These are phyloP conservation scores for Claviceps maximensis DNA, from an alignment of 2,329 filamentous ascomycete species.

Conservation along the genomic window DNA sequence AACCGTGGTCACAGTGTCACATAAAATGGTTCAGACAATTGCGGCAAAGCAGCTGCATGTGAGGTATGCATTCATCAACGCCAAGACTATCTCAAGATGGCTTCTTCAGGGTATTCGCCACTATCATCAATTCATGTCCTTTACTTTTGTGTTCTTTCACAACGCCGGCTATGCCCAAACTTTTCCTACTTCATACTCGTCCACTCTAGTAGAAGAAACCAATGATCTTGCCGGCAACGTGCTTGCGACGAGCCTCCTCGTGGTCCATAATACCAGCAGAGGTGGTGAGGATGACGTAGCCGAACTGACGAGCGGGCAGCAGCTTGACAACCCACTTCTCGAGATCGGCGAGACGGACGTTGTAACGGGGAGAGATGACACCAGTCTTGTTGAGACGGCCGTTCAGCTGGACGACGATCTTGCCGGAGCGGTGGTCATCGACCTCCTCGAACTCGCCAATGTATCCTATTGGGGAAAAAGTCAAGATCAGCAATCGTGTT, in stretches of 20 bases:
- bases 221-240: conserved; percentile 98
- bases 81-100: conserved; percentile 18
- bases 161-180: conserved; percentile 25
- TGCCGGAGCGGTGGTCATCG: conserved; percentile 98
- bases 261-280: conserved; percentile 99
- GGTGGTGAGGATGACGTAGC: conserved; percentile 97
- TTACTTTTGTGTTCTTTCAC: conserved; percentile 4
- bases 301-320: conserved; percentile 98
- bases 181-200: conserved; percentile 12
- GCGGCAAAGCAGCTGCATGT: conserved; percentile 21
- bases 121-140: conserved; percentile 18
- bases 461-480: conserved; percentile 57
- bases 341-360: conserved; percentile 91
- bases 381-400: conserved; percentile 97
- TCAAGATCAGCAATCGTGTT: conserved; percentile 53
- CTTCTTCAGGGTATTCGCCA: conserved; percentile 22
- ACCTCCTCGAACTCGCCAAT: conserved; percentile 99
- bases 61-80: conserved; percentile 11
- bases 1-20: background rate
- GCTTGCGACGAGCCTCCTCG: conserved; percentile 98
- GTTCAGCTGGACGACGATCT: conserved; percentile 99
- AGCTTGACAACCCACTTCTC: conserved; percentile 99
- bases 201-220: conserved; percentile 90
- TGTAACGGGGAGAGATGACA: conserved; percentile 99
- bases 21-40: conserved; percentile 1